Evolutionary conservation across 2,329 filamentous ascomycete species (phyloP), one percentile per base, ranked within the genome.

Genomic region (Cadophora sp.): DNA sequence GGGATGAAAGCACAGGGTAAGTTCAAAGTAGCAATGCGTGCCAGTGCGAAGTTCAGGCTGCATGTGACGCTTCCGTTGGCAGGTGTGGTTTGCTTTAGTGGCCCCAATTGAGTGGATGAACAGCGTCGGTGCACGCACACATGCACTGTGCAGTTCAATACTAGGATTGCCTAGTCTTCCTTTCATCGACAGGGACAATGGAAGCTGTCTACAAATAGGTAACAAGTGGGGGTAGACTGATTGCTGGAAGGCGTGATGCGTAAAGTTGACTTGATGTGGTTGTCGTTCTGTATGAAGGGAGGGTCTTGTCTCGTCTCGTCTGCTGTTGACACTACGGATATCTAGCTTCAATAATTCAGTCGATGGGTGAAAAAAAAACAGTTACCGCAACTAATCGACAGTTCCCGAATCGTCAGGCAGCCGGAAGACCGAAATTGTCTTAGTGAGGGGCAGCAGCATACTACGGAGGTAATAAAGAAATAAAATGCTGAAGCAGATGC

Each of bases 1-100:
- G 61, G 48, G 58, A 48, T 66, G 62, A 43, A 24, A 29, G 43
- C 22, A 19, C 43, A 48, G 43, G 43, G 43, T 48, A 48, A 22
- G 43, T 19, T 48, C 43, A n/a, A 43, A 2, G 43, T 48, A 5
- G 43, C 43, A 48, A 14, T 22, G 43, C 43, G 31, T 59, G 22
- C 16, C 55, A 59, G 55, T 59, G 55, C 24, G 31, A 37, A 40
- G n/a, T 40, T n/a, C n/a, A 24, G 29, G 31, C 31, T 22, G 31
- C 55, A 59, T 59, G 55, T 59, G 55, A 59, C 19, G 55, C n/a
- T 40, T 59, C 31, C n/a, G 55, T 40, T 40, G 55, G 31, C 55
- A 37, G 29, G 29, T 56, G 29, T 31, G 29, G 53, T 7, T 16
- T 24, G 31, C n/a, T 34, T 22, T 48, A 48, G 31, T 37, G 55